Conservation (phyloP, 768 basidiomycete species). For the Kwoniella bestiolae region DNA sequence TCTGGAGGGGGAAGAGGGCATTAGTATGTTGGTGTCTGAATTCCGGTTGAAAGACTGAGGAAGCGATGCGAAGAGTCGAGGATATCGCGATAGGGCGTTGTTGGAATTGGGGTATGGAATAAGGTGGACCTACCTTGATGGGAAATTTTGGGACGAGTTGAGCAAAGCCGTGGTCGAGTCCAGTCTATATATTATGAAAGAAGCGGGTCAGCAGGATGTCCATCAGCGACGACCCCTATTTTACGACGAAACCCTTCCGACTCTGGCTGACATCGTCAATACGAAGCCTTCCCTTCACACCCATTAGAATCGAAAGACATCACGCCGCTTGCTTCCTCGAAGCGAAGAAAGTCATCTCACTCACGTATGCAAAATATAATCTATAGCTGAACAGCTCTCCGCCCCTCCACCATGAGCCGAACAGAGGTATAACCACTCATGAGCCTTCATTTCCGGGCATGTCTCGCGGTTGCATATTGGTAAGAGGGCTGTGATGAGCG, state of each 20-base stretch:
- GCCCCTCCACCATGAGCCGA: conserved; percentile 72
- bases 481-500: conserved; percentile 51
- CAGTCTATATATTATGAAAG: no score
- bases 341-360: conserved; percentile 9
- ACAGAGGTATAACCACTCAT: conserved; percentile 95
- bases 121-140: conserved; percentile 69
- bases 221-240: no score
- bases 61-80: not conserved
- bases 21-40: not conserved
- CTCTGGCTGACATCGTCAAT: no score
- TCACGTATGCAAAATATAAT: conserved; percentile 66
- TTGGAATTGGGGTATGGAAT: conserved; percentile 8
- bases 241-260: no score
- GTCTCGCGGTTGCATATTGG: conserved; percentile 70
- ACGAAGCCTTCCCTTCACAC: no score
- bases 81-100: not conserved
- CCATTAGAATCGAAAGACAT: no score
- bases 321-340: no score
- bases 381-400: conserved; percentile 92
- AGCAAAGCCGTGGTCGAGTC: conserved; percentile 91
- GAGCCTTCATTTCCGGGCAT: conserved; percentile 99
- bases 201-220: no score
- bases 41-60: not conserved
- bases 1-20: conserved; percentile 59
- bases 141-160: conserved; percentile 88